Base-by-base conservation (phyloP, 148 eudicot species). In the Drosera capensis region DNA sequence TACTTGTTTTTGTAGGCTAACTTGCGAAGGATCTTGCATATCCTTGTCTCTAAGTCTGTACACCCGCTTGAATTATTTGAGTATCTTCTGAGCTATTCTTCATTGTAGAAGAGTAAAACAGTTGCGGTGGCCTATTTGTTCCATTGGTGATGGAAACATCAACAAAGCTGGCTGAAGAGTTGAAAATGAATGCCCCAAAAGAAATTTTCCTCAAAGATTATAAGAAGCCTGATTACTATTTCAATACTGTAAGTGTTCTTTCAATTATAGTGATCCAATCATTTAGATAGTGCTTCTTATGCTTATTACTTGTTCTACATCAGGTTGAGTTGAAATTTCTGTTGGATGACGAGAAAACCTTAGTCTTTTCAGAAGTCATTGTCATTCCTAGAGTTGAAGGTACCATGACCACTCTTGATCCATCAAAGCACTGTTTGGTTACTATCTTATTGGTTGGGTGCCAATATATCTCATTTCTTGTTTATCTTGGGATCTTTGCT, bases 131-230 rank as follows among this genome's bases (percentile, higher is more conserved):
- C 54, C 77, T 11, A 52, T 85, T 59, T 81, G 95, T 59, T 85
- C 99, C 1, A 93, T 90, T 46, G 95, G n/a, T 93, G 58, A 70
- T 95, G 39, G 82, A 76, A 53, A 43, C 79, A 8, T 23, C 43
- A 34, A 55, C 79, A 20, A 71, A 78, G 66, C 75, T 70, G 75
- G 65, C 58, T 11, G 79, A 84, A 64, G 84, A 75, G 47, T 47
- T 58, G 55, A 67, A 66, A 16, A 90, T 90, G 99, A 95, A 81
- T 17, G 60, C 68, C 44, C 99, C 88, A 31, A 90, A 81, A 54
- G 99, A 90, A 63, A 76, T 90, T 48, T 90, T 90, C 57, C 58
- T 90, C 9, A 85, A 77, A 63, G 99, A 90, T 59, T 90, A 90
- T 70, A 90, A 85, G 73, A 57, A 69, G 58, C 99, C 99, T 40